Evolutionary conservation across 257 asterid genomes (phyloP).

Genomic region (Nicotiana obtusifolia): DNA sequence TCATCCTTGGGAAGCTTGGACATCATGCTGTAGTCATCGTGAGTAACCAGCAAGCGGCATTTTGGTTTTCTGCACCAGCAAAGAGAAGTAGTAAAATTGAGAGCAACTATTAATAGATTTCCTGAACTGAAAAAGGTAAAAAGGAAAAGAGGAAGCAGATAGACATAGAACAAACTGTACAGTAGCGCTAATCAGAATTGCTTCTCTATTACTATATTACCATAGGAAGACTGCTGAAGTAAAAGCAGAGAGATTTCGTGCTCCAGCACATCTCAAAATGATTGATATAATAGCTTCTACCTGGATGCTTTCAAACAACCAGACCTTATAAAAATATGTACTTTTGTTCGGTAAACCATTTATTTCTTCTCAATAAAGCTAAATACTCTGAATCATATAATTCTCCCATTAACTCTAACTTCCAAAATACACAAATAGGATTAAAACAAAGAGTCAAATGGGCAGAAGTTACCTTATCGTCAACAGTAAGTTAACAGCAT

Average conservation of each 20-base stretch:
- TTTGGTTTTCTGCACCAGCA: constrained; percentile 63
- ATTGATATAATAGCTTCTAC: not conserved
- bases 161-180: not conserved
- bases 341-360: not conserved
- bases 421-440: constrained; percentile 3
- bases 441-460: not conserved
- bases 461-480: not conserved
- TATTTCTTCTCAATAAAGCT: not conserved
- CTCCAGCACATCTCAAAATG: constrained; percentile 1
- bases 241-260: not conserved
- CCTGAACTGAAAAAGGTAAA: not conserved
- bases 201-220: not conserved
- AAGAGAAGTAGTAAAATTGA: constrained; percentile 15
- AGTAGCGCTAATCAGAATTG: not conserved
- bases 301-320: not conserved
- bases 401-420: not conserved
- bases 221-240: not conserved
- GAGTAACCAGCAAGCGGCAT: constrained; percentile 80
- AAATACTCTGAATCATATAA: not conserved
- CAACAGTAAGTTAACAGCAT: not conserved
- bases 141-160: not conserved
- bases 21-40: constrained; percentile 90
- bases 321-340: not conserved
- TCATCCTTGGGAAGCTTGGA: constrained; percentile 71
- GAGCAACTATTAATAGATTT: constrained; percentile 1